Evolutionary conservation across 352 stramenopile species (phyloP).

Genomic region (Phytophthora lateralis): DNA sequence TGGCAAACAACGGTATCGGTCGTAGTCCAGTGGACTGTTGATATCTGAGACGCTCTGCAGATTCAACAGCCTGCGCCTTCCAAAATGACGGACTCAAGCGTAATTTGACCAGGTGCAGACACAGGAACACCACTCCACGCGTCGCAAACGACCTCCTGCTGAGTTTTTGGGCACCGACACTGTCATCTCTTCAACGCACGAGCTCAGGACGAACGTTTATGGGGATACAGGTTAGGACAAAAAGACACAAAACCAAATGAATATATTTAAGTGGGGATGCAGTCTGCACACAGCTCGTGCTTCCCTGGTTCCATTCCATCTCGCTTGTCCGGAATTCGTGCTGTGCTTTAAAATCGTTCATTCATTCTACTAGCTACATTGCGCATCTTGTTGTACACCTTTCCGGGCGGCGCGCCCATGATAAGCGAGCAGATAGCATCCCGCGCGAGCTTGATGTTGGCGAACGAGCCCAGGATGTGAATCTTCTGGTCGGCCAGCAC

Average conservation of each 20-base stretch:
- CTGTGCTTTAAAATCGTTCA: constrained; percentile 91
- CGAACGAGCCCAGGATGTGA: constrained; percentile 98
- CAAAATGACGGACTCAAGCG: constrained; percentile 7
- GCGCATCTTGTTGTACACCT: constrained; percentile 99
- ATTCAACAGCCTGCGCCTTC: no score
- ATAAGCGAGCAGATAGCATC: constrained; percentile 91
- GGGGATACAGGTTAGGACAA: constrained; percentile 2
- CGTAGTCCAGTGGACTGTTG: constrained; percentile 8
- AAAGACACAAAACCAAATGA: constrained; percentile 41
- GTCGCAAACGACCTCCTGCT: constrained; percentile 4
- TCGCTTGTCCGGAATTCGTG: constrained; percentile 2
- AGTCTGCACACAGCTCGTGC: not conserved
- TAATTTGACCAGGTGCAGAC: constrained; percentile 1
- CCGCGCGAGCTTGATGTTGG: constrained; percentile 98
- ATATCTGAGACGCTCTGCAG: not conserved
- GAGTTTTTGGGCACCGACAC: not conserved
- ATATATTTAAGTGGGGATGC: constrained; percentile 63
- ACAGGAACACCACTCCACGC: constrained; percentile 4
- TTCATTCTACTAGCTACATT: constrained; percentile 99
- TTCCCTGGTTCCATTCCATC: constrained; percentile 21
- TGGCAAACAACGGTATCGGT: constrained; percentile 33
- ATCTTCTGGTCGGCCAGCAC: constrained; percentile 98
- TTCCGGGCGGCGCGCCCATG: constrained; percentile 98
- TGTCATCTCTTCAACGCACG: not conserved
- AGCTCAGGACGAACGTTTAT: constrained; percentile 2